A percentile compares a stretch with the other conserved stretches of the same genome.
These are phyloP conservation scores for Pseudonectria foliicola DNA, from an alignment of 2,329 filamentous ascomycete species.

Conservation along the genomic window DNA sequence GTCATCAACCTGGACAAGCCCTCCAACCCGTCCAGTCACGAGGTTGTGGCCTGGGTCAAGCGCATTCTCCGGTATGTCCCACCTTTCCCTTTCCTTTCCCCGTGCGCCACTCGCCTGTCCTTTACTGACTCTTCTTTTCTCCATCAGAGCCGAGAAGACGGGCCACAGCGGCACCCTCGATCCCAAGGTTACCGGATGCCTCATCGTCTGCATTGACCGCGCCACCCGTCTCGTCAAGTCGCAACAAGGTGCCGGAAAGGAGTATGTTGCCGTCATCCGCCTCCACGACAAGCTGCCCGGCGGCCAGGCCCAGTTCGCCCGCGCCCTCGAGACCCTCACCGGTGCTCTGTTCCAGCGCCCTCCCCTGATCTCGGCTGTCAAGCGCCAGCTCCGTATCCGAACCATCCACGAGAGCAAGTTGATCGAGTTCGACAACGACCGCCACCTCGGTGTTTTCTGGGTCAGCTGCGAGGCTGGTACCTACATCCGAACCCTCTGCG, in stretches of 20 bases:
- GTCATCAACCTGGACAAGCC: slow-evolving; percentile 88
- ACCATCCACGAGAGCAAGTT: slow-evolving; percentile 97
- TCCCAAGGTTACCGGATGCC: slow-evolving; percentile 92
- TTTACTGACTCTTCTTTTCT: slow-evolving; percentile 6
- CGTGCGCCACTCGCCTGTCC: slow-evolving; percentile 10
- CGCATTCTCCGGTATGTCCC: slow-evolving; percentile 72
- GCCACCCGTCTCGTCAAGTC: slow-evolving; percentile 97
- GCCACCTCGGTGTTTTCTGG: slow-evolving; percentile 97
- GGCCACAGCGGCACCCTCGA: slow-evolving; percentile 98
- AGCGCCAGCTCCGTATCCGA: slow-evolving; percentile 95
- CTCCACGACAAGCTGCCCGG: slow-evolving; percentile 93
- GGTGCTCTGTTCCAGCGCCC: slow-evolving; percentile 89
- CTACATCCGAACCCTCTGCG: slow-evolving; percentile 96
- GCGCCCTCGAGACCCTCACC: slow-evolving; percentile 90
- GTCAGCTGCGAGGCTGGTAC: slow-evolving; percentile 96
- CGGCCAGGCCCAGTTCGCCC: slow-evolving; percentile 85
- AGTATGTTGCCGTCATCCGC: slow-evolving; percentile 93
- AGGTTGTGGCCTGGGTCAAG: slow-evolving; percentile 99
- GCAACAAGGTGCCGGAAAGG: slow-evolving; percentile 97
- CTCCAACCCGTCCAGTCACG: slow-evolving; percentile 94
- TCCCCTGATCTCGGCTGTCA: slow-evolving; percentile 95
- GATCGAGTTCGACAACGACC: slow-evolving; percentile 96
- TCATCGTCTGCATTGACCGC: slow-evolving; percentile 93
- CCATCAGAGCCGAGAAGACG: slow-evolving; percentile 66
- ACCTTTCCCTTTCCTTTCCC: slow-evolving; percentile 1